A percentile compares a stretch with the other conserved stretches of the same genome.
These are phyloP conservation scores for Noccaea caerulescens DNA, from an alignment of 345 rosid species.

Conservation along the genomic window DNA sequence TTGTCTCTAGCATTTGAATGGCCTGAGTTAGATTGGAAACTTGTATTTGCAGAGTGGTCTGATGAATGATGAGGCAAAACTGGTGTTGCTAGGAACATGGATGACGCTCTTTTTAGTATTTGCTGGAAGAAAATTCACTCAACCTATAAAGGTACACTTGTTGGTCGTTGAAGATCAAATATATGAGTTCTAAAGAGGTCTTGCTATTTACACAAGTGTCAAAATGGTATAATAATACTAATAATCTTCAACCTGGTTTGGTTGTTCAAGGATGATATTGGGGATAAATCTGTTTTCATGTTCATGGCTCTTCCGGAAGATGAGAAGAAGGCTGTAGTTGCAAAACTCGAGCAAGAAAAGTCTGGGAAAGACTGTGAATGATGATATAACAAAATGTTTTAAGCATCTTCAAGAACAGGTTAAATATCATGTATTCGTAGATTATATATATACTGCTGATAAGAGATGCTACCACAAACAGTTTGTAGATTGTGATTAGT, in stretches of 20 bases:
- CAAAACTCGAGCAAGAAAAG: slow-evolving; percentile 67
- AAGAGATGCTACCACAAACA: slow-evolving; percentile 20
- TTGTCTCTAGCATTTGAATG: neutral
- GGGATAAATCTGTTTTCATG: slow-evolving; percentile 90
- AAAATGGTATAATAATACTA: slow-evolving; percentile 12
- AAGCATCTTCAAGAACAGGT: slow-evolving; percentile 27
- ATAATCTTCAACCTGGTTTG: slow-evolving; percentile 18
- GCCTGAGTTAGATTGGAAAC: neutral
- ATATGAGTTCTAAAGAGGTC: slow-evolving; percentile 8
- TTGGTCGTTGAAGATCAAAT: neutral
- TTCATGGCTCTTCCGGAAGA: slow-evolving; percentile 78
- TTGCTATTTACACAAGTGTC: neutral
- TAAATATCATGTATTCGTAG: slow-evolving; percentile 34
- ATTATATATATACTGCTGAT: slow-evolving; percentile 16
- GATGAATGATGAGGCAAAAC: slow-evolving; percentile 76
- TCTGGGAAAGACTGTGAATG: slow-evolving; percentile 18
- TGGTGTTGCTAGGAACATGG: slow-evolving; percentile 77
- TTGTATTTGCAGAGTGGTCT: slow-evolving; percentile 63
- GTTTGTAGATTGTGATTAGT: slow-evolving; percentile 31
- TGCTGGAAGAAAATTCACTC: slow-evolving; percentile 93
- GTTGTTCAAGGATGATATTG: slow-evolving; percentile 81
- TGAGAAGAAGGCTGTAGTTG: slow-evolving; percentile 67
- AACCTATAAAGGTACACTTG: slow-evolving; percentile 75
- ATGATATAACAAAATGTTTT: neutral
- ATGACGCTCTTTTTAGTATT: slow-evolving; percentile 78